Evolutionary conservation across 805 yeast genomes (phyloP), one percentile per base, ranked within the genome.

Genomic region (Komagataella kurtzmanii): DNA sequence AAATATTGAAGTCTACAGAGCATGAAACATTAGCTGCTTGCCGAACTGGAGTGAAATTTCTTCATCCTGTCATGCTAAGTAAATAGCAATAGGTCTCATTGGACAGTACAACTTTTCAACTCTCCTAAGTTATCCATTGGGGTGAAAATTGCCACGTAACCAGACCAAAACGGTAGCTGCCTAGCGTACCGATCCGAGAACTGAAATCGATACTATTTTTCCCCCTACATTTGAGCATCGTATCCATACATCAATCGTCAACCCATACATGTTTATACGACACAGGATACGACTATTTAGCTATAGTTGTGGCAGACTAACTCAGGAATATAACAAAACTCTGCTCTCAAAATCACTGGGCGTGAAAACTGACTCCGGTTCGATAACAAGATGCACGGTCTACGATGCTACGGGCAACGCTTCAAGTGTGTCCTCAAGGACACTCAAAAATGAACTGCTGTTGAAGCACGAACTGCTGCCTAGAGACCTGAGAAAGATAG

Each of bases 401-500:
- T 77, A 77, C 58, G 73, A 77, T 57, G 51, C 57, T 14, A 51
- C 59, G 1, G 83, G 83, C 1, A 64, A 71, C 46, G 67, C 72
- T 56, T 60, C 69, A 5, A 65, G 68, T 18, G 75, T 73, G 47
- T 70, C 79, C 7, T 67, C 74, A 46, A 80, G 74, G 47, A 60
- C 71, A 23, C 66, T 69, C 51, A 68, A 74, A 49, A 64, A 62
- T 47, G 73, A 70, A 47, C 68, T 79, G 50, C 65, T 79, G 59
- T 62, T 65, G 50, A 62, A 64, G 14, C 74, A 77, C 59, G 72
- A 73, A 53, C 59, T 79, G 30, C 69, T 74, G 0, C 76, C 81
- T 1, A 64, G 83, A 56, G 83, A 79, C 58, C 64, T 79, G 44
- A 58, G 83, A 6, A 79, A 79, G 58, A 72, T 79, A 40, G 75